Evolutionary conservation across 1,139 yeast genomes (phyloP).

Genomic region (Scheffersomyces quercinus): DNA sequence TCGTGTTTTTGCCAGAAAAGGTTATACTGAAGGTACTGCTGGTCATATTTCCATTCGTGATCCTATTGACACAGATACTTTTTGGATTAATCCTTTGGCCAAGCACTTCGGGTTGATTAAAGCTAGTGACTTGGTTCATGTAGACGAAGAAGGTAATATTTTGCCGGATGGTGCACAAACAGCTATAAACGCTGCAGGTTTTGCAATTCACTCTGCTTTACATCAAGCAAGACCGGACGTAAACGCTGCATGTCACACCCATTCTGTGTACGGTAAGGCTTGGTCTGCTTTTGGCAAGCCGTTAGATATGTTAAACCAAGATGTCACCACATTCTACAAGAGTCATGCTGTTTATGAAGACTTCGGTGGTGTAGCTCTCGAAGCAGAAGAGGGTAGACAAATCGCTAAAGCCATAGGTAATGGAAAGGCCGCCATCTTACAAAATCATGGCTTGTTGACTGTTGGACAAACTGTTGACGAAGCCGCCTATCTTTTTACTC

Average conservation of each 20-base stretch:
- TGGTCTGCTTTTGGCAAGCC: conserved; percentile 71
- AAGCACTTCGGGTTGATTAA: conserved; percentile 68
- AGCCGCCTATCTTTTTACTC: conserved; percentile 71
- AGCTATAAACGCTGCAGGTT: conserved; percentile 79
- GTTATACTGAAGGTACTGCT: conserved; percentile 75
- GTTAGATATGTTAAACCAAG: conserved; percentile 80
- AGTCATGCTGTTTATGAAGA: conserved; percentile 64
- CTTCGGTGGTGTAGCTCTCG: conserved; percentile 82
- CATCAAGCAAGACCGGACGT: conserved; percentile 80
- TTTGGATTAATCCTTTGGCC: conserved; percentile 81
- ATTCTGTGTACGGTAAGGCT: conserved; percentile 73
- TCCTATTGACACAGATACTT: conserved; percentile 68
- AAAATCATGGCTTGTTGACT: conserved; percentile 78
- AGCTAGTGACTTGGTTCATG: conserved; percentile 75
- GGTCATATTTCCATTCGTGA: conserved; percentile 83
- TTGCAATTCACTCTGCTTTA: conserved; percentile 74
- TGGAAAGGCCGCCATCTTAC: conserved; percentile 65
- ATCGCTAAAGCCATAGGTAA: conserved; percentile 69
- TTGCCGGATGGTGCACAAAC: conserved; percentile 63
- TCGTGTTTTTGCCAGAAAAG: conserved; percentile 72
- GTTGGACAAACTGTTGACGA: conserved; percentile 80
- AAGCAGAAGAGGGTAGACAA: conserved; percentile 66
- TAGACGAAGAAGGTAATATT: conserved; percentile 69
- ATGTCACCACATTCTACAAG: conserved; percentile 67
- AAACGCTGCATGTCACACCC: conserved; percentile 81